These are phyloP conservation scores for Geosiphon pyriformis DNA, from an alignment of 192 early-diverging fungal genomes.

Conservation along the genomic window DNA sequence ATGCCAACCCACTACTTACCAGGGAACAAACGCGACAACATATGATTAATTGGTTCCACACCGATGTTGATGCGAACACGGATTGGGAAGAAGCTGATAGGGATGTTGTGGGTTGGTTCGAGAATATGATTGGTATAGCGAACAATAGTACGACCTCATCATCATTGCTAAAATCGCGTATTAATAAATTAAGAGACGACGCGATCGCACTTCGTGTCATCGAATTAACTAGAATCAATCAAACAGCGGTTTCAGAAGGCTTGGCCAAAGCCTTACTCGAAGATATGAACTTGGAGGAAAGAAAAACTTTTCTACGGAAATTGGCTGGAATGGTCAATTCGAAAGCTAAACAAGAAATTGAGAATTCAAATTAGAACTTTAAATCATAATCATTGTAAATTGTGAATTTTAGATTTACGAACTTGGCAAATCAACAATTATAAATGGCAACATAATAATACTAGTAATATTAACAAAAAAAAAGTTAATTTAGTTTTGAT, in stretches of 20 bases:
- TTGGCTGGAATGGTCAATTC: no score
- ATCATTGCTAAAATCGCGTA: conserved; percentile 4
- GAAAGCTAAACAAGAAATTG: no score
- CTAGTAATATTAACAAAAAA: no score
- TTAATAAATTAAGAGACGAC: conserved; percentile 20
- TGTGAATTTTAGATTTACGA: no score
- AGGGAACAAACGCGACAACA: conserved; percentile 48
- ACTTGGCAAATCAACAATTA: no score
- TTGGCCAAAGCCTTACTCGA: conserved; percentile 28
- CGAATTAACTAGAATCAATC: conserved; percentile 20
- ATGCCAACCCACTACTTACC: conserved; percentile 41
- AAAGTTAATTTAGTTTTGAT: no score
- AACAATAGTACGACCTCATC: background rate
- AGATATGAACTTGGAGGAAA: conserved; percentile 25
- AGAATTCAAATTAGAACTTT: no score
- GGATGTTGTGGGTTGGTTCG: conserved; percentile 57
- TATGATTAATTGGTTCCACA: conserved; percentile 62
- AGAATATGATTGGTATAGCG: conserved; percentile 33
- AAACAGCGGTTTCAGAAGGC: conserved; percentile 37
- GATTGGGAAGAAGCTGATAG: conserved; percentile 57
- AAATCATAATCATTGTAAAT: no score
- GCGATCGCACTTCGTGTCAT: conserved; percentile 29
- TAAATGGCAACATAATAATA: no score
- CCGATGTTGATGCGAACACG: conserved; percentile 41
- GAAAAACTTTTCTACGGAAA: no score